phyloP scores from a whole-genome alignment of 1,139 yeast genomes.

The Debaryomyces sp. region DNA sequence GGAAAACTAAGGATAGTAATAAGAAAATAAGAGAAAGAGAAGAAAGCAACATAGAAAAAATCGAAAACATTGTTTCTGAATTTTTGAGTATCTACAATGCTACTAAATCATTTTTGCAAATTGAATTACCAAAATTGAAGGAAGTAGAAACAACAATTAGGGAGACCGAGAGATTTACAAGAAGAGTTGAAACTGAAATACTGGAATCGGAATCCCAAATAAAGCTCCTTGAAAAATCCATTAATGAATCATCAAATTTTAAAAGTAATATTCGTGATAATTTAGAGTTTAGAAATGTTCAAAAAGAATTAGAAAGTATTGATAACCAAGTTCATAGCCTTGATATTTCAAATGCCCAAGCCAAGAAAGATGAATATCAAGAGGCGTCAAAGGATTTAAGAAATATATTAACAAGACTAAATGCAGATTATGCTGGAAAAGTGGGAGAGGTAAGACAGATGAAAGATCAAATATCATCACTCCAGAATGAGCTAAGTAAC shows the following conservation, averaged over 20 bases:
- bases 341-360: conserved; percentile 64
- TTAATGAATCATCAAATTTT: conserved; percentile 38
- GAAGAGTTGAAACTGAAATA: conserved; percentile 7
- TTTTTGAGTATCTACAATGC: conserved; percentile 6
- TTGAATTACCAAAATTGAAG: conserved; percentile 15
- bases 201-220: conserved; percentile 14
- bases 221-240: conserved; percentile 29
- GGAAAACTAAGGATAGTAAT: conserved; percentile 19
- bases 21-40: conserved; percentile 13
- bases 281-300: conserved; percentile 38
- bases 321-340: conserved; percentile 31
- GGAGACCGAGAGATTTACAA: conserved; percentile 28
- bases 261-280: conserved; percentile 44
- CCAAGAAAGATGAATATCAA: conserved; percentile 65
- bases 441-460: conserved; percentile 86
- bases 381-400: conserved; percentile 58
- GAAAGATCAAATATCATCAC: conserved; percentile 64
- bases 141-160: conserved; percentile 37
- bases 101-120: conserved; percentile 14
- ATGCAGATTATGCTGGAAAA: conserved; percentile 73
- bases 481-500: conserved; percentile 60
- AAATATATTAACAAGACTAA: conserved; percentile 55
- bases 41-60: neutral
- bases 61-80: conserved; percentile 8
- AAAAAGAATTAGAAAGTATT: conserved; percentile 30